These are phyloP conservation scores for Bondarzewia mesenterica DNA, from an alignment of 1,284 basidiomycete species.

Conservation along the genomic window DNA sequence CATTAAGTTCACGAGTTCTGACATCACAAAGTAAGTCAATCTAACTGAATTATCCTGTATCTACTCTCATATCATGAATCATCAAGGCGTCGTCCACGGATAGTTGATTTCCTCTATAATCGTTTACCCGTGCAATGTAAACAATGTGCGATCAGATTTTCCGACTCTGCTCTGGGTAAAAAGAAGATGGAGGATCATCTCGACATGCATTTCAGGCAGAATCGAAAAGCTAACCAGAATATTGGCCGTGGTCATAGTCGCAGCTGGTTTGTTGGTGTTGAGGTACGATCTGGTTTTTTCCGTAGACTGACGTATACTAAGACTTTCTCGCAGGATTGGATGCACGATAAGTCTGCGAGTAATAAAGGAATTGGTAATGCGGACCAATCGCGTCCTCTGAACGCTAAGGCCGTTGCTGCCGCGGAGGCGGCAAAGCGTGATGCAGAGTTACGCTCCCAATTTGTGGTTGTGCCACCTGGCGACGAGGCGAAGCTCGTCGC, in stretches of 20 bases:
- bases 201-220: conserved; percentile 96
- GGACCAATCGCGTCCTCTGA: conserved; percentile 39
- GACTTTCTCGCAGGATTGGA: conserved; percentile 65
- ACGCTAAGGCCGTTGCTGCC: conserved; percentile 49
- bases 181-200: conserved; percentile 83
- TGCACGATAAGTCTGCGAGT: conserved; percentile 53
- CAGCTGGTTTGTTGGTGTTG: conserved; percentile 82
- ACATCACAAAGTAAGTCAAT: conserved; percentile 60
- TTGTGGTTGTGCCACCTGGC: conserved; percentile 82
- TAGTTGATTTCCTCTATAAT: conserved; percentile 65
- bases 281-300: conserved; percentile 45
- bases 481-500: conserved; percentile 74
- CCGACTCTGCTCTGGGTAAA: conserved; percentile 64
- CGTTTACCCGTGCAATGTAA: conserved; percentile 81
- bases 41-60: conserved; percentile 4
- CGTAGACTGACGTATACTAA: conserved; percentile 14
- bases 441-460: conserved; percentile 68
- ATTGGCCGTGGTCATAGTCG: conserved; percentile 84
- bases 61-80: too few relatives aligned
- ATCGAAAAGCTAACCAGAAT: conserved; percentile 81
- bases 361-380: conserved; percentile 58
- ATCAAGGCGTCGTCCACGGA: conserved; percentile 58
- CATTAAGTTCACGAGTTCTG: conserved; percentile 61
- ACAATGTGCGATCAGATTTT: conserved; percentile 89
- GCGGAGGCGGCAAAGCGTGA: conserved; percentile 68